These are phyloP conservation scores for Enterospora canceri DNA, from an alignment of 371 early-diverging fungal species.

Conservation along the genomic window DNA sequence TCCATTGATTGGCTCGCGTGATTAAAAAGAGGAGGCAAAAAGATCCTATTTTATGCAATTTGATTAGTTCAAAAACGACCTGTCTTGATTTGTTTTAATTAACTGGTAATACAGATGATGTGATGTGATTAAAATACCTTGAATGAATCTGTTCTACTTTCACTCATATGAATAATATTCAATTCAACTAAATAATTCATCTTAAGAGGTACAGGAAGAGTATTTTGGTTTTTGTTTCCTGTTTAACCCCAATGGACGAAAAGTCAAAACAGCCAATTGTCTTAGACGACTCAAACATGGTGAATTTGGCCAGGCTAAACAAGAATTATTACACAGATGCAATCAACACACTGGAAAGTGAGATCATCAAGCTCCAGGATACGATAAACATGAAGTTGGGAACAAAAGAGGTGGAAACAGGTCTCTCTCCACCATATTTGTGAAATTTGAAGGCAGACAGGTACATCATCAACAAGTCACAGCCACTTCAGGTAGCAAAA, in stretches of 20 bases:
- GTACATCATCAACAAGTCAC: conserved; percentile 81
- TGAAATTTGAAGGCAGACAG: conserved; percentile 98
- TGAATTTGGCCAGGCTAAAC: conserved; percentile 52
- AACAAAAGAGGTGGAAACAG: conserved; percentile 96
- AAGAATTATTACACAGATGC: conserved; percentile 54
- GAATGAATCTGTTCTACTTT: too few relatives aligned
- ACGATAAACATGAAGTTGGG: conserved; percentile 52
- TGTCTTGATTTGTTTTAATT: too few relatives aligned
- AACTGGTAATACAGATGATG: too few relatives aligned
- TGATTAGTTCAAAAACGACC: too few relatives aligned
- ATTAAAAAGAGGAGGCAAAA: too few relatives aligned
- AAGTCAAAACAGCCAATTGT: neutral
- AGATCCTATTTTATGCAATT: too few relatives aligned
- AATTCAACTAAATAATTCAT: too few relatives aligned
- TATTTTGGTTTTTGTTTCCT: too few relatives aligned
- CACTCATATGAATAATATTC: too few relatives aligned
- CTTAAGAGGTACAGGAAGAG: too few relatives aligned
- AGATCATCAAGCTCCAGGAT: conserved; percentile 45
- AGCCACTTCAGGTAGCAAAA: conserved; percentile 71
- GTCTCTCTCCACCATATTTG: conserved; percentile 86
- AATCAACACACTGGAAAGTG: conserved; percentile 47
- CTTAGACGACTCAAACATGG: conserved; percentile 45
- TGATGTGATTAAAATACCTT: too few relatives aligned
- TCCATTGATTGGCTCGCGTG: too few relatives aligned
- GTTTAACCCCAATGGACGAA: neutral